Conservation (phyloP, 2,329 filamentous ascomycete genomes). For the Fusarium setosum region DNA sequence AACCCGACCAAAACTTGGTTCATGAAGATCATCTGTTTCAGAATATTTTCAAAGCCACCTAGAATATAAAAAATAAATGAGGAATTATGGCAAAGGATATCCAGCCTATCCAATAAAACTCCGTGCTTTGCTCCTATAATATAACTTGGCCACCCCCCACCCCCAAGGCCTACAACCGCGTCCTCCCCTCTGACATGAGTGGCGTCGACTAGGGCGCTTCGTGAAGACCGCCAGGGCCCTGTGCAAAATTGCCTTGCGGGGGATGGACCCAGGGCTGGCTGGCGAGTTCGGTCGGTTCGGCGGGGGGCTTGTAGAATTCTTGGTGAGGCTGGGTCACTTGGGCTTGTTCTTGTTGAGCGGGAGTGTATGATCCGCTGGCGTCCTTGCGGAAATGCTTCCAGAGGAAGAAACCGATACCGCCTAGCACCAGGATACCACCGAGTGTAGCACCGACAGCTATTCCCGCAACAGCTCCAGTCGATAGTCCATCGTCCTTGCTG, state of each 20-base stretch:
- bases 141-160: not conserved
- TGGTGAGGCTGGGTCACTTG: constrained; percentile 16
- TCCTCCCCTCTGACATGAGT: not conserved
- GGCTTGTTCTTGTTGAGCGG: not conserved
- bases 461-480: constrained; percentile 39
- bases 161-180: not conserved
- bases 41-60: not conserved
- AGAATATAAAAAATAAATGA: not conserved
- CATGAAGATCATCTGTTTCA: too few relatives aligned
- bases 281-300: constrained; percentile 20
- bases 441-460: constrained; percentile 40
- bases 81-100: not conserved
- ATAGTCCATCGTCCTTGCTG: constrained; percentile 9
- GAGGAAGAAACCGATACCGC: constrained; percentile 31
- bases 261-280: constrained; percentile 22
- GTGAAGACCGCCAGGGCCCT: constrained; percentile 24
- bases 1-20: too few relatives aligned
- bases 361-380: constrained; percentile 4
- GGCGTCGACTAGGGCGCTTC: constrained; percentile 16
- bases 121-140: constrained; percentile 7
- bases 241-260: constrained; percentile 2
- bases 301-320: constrained; percentile 24
- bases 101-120: constrained; percentile 18
- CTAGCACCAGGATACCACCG: constrained; percentile 30
- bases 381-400: constrained; percentile 34